Conservation (phyloP, 345 rosid genomes). For the Angophora floribunda region DNA sequence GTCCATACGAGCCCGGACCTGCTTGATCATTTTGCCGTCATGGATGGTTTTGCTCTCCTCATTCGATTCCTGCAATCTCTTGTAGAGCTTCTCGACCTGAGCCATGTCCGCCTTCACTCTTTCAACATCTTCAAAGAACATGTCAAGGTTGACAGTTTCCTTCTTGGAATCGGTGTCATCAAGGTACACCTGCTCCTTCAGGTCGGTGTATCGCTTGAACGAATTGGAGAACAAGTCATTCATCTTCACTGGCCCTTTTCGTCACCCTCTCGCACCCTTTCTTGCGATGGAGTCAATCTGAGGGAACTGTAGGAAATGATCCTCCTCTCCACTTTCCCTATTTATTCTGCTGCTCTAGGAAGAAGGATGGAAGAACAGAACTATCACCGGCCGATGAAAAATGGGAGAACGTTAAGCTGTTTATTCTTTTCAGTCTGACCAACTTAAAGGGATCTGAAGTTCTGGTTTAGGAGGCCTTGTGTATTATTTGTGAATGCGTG, state of each 20-base stretch:
- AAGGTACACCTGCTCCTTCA: constrained; percentile 36
- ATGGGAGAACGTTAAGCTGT: not conserved
- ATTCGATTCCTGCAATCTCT: constrained; percentile 60
- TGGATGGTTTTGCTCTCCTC: constrained; percentile 62
- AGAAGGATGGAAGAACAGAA: not conserved
- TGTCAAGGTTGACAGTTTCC: constrained; percentile 56
- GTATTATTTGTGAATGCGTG: not conserved
- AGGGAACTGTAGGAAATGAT: not conserved
- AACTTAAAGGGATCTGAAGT: not conserved
- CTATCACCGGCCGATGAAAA: not conserved
- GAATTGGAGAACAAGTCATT: constrained; percentile 77
- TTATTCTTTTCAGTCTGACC: not conserved
- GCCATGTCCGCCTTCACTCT: constrained; percentile 63
- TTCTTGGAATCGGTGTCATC: constrained; percentile 64
- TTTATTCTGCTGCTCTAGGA: not conserved
- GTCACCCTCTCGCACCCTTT: not conserved
- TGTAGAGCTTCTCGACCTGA: constrained; percentile 43
- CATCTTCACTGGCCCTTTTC: constrained; percentile 27
- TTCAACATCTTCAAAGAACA: constrained; percentile 73
- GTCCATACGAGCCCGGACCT: constrained; percentile 55
- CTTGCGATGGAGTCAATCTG: not conserved
- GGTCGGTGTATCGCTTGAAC: constrained; percentile 67
- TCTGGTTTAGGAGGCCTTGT: not conserved
- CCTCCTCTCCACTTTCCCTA: not conserved
- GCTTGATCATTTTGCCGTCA: constrained; percentile 53